A percentile compares a stretch with the other conserved stretches of the same genome.
These are phyloP conservation scores for Teratosphaeria viscida DNA, from an alignment of 2,329 filamentous ascomycete genomes.

Conservation along the genomic window DNA sequence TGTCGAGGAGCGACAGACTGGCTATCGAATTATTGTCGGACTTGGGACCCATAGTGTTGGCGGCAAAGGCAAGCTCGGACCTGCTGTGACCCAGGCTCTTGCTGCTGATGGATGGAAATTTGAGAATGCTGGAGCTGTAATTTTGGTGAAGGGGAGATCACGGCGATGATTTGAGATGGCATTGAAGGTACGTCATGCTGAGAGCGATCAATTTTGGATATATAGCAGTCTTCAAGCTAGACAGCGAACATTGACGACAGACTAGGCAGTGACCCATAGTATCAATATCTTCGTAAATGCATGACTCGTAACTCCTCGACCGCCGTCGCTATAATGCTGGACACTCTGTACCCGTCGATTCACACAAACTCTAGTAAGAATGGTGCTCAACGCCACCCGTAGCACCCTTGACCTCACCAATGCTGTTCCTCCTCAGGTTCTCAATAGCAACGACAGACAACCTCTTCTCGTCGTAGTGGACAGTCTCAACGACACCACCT, in stretches of 20 bases:
- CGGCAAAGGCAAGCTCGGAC: constrained; percentile 65
- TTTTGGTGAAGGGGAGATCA: constrained; percentile 53
- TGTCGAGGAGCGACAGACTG: constrained; percentile 36
- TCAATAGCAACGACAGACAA: constrained; percentile 19
- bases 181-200: neutral
- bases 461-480: constrained; percentile 26
- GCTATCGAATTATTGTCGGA: constrained; percentile 72
- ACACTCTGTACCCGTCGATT: neutral
- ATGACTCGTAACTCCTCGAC: neutral
- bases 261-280: neutral
- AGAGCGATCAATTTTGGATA: neutral
- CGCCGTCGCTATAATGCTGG: too few relatives aligned
- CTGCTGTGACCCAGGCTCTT: constrained; percentile 67
- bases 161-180: neutral
- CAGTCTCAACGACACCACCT: constrained; percentile 23
- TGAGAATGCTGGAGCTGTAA: constrained; percentile 58
- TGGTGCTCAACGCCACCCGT: constrained; percentile 17
- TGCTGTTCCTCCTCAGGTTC: constrained; percentile 15
- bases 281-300: neutral
- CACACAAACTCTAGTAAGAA: neutral
- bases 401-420: constrained; percentile 18
- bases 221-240: neutral
- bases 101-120: constrained; percentile 75
- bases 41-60: constrained; percentile 67
- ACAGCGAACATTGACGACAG: neutral